These are phyloP conservation scores for Lasiosphaeria hispida DNA, from an alignment of 495 filamentous ascomycete genomes.

Conservation along the genomic window DNA sequence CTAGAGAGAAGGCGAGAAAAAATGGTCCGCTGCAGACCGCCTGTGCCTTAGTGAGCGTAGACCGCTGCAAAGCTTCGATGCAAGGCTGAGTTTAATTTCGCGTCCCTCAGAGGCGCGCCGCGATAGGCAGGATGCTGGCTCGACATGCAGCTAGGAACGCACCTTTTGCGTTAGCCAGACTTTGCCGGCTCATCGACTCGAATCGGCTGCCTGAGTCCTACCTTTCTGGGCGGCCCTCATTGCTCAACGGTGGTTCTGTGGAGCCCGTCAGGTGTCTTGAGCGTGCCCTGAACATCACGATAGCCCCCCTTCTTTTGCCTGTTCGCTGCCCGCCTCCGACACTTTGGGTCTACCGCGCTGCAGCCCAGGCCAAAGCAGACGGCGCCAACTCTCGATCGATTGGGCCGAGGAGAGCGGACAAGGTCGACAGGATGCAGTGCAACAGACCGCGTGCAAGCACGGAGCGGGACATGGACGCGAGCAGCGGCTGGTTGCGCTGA, in stretches of 20 bases:
- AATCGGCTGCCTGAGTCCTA: constrained; percentile 3
- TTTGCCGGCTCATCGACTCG: constrained; percentile 3
- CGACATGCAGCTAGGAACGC: constrained; percentile 13
- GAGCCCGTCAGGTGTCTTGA: constrained; percentile 1
- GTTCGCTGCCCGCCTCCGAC: not conserved
- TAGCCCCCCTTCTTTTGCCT: not conserved
- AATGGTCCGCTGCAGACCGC: not conserved
- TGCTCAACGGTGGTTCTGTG: constrained; percentile 2
- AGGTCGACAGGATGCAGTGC: not conserved
- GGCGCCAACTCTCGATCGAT: constrained; percentile 5
- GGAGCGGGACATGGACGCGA: not conserved
- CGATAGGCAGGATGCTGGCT: constrained; percentile 21
- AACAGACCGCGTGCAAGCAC: not conserved
- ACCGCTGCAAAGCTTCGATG: constrained; percentile 19
- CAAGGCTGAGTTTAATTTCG: constrained; percentile 32
- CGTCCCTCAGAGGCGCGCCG: constrained; percentile 15
- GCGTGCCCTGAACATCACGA: constrained; percentile 4
- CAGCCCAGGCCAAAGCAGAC: not conserved
- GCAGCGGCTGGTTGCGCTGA: constrained; percentile 9
- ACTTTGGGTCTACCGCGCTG: not conserved
- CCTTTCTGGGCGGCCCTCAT: constrained; percentile 2
- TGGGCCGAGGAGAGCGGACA: not conserved
- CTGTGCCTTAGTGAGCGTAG: constrained; percentile 8
- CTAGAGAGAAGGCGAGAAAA: not conserved
- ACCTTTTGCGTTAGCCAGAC: constrained; percentile 19